Conservation (phyloP, 2,329 filamentous ascomycete species). For the Ophiostoma novo-ulmi region DNA sequence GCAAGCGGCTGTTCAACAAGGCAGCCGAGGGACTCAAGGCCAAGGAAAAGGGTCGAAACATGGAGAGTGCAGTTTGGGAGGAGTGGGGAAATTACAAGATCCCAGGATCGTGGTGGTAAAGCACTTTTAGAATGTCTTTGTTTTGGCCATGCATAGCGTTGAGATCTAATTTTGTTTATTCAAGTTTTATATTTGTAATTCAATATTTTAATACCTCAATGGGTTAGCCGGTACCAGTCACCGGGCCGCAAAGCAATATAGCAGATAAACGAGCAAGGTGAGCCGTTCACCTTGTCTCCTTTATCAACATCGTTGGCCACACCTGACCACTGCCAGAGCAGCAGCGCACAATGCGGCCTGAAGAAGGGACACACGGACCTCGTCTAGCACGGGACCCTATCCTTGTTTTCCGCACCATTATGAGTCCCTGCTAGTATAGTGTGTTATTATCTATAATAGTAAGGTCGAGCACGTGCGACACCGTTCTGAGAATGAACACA, state of each 20-base stretch:
- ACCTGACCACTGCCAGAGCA: neutral
- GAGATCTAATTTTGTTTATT: neutral
- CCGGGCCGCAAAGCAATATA: too few species aligned
- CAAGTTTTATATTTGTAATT: neutral
- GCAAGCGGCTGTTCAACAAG: constrained; percentile 25
- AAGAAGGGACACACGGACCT: neutral
- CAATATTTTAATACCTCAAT: neutral
- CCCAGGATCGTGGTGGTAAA: constrained; percentile 22
- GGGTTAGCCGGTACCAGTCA: too few species aligned
- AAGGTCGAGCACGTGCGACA: neutral
- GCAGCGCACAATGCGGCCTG: constrained; percentile 2
- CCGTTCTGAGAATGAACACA: too few species aligned
- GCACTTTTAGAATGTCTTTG: neutral
- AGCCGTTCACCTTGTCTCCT: neutral
- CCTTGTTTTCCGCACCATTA: neutral
- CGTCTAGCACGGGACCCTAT: neutral
- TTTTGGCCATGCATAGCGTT: neutral
- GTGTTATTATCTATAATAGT: neutral
- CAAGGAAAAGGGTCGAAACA: neutral
- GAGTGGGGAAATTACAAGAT: constrained; percentile 21
- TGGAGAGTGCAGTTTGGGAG: neutral
- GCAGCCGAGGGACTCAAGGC: constrained; percentile 23
- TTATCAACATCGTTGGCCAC: neutral
- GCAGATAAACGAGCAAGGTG: too few species aligned
- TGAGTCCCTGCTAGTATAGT: neutral